Evolutionary conservation across 2,329 filamentous ascomycete genomes (phyloP).

Genomic region (Tolypocladium tropicale): DNA sequence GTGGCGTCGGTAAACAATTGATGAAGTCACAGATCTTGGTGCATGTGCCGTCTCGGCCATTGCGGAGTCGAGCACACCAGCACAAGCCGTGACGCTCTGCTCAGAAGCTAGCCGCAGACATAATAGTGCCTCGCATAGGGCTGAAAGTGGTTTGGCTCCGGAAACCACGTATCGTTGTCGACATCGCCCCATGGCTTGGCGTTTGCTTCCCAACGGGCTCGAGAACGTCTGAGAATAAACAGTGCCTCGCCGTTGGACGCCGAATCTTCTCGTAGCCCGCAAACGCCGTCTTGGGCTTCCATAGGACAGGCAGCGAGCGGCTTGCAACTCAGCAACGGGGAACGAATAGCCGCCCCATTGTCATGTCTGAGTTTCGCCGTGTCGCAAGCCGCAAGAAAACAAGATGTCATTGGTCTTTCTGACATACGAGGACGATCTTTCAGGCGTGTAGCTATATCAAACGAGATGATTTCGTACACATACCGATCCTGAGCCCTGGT

Average conservation of each 20-base stretch:
- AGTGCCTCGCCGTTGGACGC: background rate
- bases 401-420: too few relatives aligned
- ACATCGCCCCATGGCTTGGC: background rate
- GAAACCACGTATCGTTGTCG: background rate
- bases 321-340: too few relatives aligned
- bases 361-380: too few relatives aligned
- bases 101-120: background rate
- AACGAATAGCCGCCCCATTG: too few relatives aligned
- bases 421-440: too few relatives aligned
- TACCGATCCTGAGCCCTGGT: too few relatives aligned
- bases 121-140: background rate
- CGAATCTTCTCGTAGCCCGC: too few relatives aligned
- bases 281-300: background rate
- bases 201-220: background rate
- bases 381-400: too few relatives aligned
- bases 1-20: background rate
- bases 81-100: too few relatives aligned
- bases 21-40: background rate
- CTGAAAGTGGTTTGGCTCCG: background rate
- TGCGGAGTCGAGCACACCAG: background rate
- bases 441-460: too few relatives aligned
- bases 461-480: too few relatives aligned
- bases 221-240: background rate
- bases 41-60: background rate
- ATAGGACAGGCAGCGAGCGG: too few relatives aligned